Evolutionary conservation across 495 filamentous ascomycete species (phyloP), one percentile per base, ranked within the genome.

Genomic region (Aspergillus nidulans): DNA sequence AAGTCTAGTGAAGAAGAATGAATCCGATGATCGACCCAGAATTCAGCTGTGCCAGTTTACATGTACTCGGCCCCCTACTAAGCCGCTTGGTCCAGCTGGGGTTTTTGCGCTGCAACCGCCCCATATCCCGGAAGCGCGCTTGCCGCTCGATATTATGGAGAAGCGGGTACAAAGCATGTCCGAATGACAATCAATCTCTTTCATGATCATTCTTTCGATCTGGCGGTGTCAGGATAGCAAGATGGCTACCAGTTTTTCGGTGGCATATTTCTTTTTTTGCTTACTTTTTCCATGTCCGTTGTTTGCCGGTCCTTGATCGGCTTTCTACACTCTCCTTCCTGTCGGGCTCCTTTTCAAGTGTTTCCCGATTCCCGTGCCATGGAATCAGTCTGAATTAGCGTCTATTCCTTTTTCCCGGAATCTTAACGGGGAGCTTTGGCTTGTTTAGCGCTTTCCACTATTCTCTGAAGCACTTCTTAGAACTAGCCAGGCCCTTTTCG

Each of bases 121-220:
- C 55, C 44, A 60, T 56, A 60, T 70, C 65, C 63, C 71, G 71
- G 54, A 69, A 69, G 73, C 73, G 73, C 73, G 73, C 62, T 74
- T 76, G 70, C 73, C 73, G 73, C 71, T 60, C 52, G 42, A 26
- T 43, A 34, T 41, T 45, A 50, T 42, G 36, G 48, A 40, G 47
- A 40, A 26, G 5, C 16, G 8, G 9, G 18, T 32, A 34, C 45
- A 32, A 13, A 36, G 12, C 13, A 21, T 36, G 47, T 49, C 28
- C 28, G 15, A 36, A 23, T 39, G 32, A 36, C 32, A 49, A 39
- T 39, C 47, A 39, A 25, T 48, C 15, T 39, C 30, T 28, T 36
- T 53, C 41, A 19, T 28, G 51, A 8, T 12, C 46, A 46, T 47
- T 44, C 23, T 23, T 48, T 19, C 46, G 20, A 49, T 52, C 38